Evolutionary conservation across 805 yeast genomes (phyloP), one percentile per base, ranked within the genome.

Genomic region (Candida tallmaniae): DNA sequence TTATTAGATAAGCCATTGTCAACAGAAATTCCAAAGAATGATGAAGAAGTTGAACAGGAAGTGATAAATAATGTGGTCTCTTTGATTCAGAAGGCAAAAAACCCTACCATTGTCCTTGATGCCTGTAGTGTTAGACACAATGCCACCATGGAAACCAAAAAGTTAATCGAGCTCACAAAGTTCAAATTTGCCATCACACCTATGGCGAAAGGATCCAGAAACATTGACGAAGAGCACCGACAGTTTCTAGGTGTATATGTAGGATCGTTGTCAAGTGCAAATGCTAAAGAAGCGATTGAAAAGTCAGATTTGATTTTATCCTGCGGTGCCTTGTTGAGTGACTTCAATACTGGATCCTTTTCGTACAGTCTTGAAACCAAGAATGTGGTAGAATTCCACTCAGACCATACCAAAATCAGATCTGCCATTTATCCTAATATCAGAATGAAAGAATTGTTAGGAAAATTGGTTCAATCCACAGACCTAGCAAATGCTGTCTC

Each of bases 261-360:
- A 39, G 95, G 95, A 50, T 70, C 83, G n/a, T 65, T 86, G 49
- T 80, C 94, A 13, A 44, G 43, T 40, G 45, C 42, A 23, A 31
- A 39, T 19, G 46, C 44, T 7, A 44, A 42, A 25, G 41, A 39
- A 16, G 29, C 39, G 4, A 47, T 46, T 29, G 44, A 39, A 29
- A 27, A 34, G 4, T 28, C 63, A 66, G 95, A 85, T 62, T 70
- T 84, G 59, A 71, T 85, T 38, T 59, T 85, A 41, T 80, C 90
- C 22, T 73, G 84, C 48, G 95, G 95, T 60, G 89, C 88, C 33
- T 65, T 85, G 56, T 67, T 85, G 54, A 83, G 93, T 33, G 95
- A 85, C 62, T 86, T 82, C 77, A 85, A 85, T 73, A 85, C 95
- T 32, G 95, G 95, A 56, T 82, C 94, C 14, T 81, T 81, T 70